These are phyloP conservation scores for Calonectria pseudoturangicola DNA, from an alignment of 2,329 filamentous ascomycete genomes.

Conservation along the genomic window DNA sequence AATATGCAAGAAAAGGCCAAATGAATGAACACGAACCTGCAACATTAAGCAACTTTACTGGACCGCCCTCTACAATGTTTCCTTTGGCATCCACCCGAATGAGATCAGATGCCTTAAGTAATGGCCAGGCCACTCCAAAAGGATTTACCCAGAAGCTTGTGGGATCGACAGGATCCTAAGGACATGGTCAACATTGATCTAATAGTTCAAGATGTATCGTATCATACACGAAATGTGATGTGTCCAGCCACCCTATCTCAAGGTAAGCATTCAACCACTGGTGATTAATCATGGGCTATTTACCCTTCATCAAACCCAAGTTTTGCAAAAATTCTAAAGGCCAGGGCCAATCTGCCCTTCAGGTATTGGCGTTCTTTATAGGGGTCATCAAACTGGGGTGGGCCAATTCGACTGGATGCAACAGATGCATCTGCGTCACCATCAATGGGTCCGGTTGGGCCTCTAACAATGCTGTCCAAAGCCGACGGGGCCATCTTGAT, in stretches of 20 bases:
- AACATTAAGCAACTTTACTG: conserved; percentile 31
- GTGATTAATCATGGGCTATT: not conserved
- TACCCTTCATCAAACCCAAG: conserved; percentile 72
- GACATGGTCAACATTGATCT: not conserved
- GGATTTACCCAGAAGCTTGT: conserved; percentile 81
- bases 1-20: not conserved
- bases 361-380: conserved; percentile 67
- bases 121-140: conserved; percentile 64
- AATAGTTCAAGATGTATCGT: not conserved
- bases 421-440: not conserved
- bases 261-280: not conserved
- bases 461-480: conserved; percentile 17
- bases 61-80: conserved; percentile 77
- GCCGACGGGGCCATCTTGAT: not conserved
- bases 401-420: not conserved
- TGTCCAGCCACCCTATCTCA: conserved; percentile 75
- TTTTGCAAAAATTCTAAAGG: conserved; percentile 75
- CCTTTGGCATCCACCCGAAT: conserved; percentile 78
- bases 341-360: conserved; percentile 72
- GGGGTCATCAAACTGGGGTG: conserved; percentile 30
- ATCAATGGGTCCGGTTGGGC: conserved; percentile 13
- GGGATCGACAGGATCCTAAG: conserved; percentile 74
- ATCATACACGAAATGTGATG: conserved; percentile 67
- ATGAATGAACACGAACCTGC: conserved; percentile 20
- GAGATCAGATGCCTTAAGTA: conserved; percentile 76